These are phyloP conservation scores for Neoscytalidium dimidiatum DNA, from an alignment of 2,329 filamentous ascomycete genomes.

Conservation along the genomic window DNA sequence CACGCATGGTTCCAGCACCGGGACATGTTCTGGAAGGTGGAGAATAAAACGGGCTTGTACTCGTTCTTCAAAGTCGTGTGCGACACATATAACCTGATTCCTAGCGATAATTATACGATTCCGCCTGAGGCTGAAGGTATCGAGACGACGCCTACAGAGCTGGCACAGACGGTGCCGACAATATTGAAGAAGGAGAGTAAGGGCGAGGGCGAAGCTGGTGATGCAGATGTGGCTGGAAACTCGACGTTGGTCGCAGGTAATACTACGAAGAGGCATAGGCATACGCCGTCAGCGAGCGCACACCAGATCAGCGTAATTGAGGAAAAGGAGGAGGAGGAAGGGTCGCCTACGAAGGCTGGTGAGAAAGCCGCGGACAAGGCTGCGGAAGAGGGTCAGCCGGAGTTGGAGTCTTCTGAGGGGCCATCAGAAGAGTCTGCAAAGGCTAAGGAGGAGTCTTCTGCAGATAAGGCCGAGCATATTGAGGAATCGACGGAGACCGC, in stretches of 20 bases:
- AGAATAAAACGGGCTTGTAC: conserved; percentile 88
- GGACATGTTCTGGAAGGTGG: conserved; percentile 91
- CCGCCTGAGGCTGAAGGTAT: conserved; percentile 89
- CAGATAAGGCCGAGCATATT: conserved; percentile 18
- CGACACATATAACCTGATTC: conserved; percentile 85
- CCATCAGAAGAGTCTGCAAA: conserved; percentile 22
- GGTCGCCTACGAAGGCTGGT: conserved; percentile 21
- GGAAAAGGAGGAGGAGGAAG: conserved; percentile 72
- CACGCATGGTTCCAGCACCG: conserved; percentile 99
- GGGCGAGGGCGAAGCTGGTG: conserved; percentile 23
- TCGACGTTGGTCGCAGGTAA: conserved; percentile 57
- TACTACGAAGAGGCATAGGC: conserved; percentile 81
- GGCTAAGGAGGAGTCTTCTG: conserved; percentile 5
- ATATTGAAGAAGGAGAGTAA: conserved; percentile 38
- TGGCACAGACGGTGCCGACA: conserved; percentile 26
- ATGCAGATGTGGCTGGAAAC: conserved; percentile 34
- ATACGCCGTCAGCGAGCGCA: conserved; percentile 77
- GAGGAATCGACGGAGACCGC: neutral
- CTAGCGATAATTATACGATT: conserved; percentile 93
- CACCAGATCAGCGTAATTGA: conserved; percentile 75
- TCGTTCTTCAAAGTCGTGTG: conserved; percentile 97
- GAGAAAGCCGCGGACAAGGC: conserved; percentile 28
- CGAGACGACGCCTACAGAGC: conserved; percentile 47
- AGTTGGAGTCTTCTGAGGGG: conserved; percentile 26
- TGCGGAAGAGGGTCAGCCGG: conserved; percentile 23